Evolutionary conservation across 2,329 filamentous ascomycete genomes (phyloP), one percentile per base, ranked within the genome.

Genomic region (Fusarium scirpi): DNA sequence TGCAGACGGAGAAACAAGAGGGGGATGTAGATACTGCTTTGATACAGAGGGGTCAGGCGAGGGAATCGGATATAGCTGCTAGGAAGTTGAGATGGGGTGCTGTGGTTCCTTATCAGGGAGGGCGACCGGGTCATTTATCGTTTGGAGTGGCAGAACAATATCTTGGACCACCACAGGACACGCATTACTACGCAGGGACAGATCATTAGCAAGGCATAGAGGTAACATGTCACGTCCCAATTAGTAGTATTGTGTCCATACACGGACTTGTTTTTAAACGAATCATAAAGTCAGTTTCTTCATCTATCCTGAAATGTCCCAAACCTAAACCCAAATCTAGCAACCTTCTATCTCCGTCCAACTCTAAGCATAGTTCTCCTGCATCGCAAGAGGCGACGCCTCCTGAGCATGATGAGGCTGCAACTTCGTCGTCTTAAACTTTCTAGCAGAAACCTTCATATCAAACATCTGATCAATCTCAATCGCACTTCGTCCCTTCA

Each of bases 391-490:
- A 1, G 69, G 65, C 2, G 61, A 62, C 5, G 20, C 54, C 47
- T 71, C 69, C 9, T 71, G 68, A 1, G 44, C 13, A 8, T 69
- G 47, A 24, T 66, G 48, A 1, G 16, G 15, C 40, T 64, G 58
- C n/a, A 54, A 45, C 49, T 52, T 69, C 5, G 38, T 67, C 3
- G 29, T 8, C 58, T 71, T 63, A 15, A 75, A 74, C 15, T 52
- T 38, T 11, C 72, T 67, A 3, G 71, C 47, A 5, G 63, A 52
- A 0, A 74, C 18, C 16, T 24, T 38, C 41, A 72, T 48, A 7
- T 58, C 59, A 34, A 74, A 74, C 72, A 74, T 74, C 6, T 72
- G 60, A 20, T 74, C 72, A 32, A 74, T 70, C 22, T 75, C 72
- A n/a, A 58, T 63, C 9, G 65, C 48, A 2, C 60, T 75, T n/a